Evolutionary conservation across 805 yeast species (phyloP).

Genomic region (Debaryomyces hansenii): DNA sequence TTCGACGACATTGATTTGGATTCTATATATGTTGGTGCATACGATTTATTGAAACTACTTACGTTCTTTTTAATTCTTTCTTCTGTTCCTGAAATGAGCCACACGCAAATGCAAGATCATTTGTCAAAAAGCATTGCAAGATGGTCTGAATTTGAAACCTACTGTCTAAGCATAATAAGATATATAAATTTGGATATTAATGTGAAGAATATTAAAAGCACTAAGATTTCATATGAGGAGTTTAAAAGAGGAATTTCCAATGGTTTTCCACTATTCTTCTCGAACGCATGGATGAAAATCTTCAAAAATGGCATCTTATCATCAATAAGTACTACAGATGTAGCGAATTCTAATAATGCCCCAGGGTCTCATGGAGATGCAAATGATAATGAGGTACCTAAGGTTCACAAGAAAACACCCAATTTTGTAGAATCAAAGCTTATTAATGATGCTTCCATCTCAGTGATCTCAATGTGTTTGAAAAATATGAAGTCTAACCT

Average conservation of each 20-base stretch:
- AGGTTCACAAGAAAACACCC: not conserved
- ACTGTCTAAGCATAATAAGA: constrained; percentile 47
- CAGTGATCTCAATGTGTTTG: constrained; percentile 38
- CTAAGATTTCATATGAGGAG: constrained; percentile 15
- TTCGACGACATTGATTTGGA: constrained; percentile 47
- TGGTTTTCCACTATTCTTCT: constrained; percentile 17
- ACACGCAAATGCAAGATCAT: constrained; percentile 29
- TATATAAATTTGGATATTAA: constrained; percentile 46
- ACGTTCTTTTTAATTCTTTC: constrained; percentile 50
- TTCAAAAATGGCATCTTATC: constrained; percentile 33
- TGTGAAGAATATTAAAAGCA: constrained; percentile 13
- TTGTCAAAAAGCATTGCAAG: constrained; percentile 21
- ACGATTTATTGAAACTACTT: constrained; percentile 42
- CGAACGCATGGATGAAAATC: constrained; percentile 16
- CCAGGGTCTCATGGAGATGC: not conserved
- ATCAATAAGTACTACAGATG: constrained; percentile 1
- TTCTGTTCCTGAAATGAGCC: constrained; percentile 27
- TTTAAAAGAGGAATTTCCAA: constrained; percentile 14
- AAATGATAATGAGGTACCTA: not conserved
- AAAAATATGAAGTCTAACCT: constrained; percentile 21
- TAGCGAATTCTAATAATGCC: not conserved
- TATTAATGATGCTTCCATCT: constrained; percentile 38
- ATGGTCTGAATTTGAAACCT: constrained; percentile 44
- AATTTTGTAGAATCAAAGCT: constrained; percentile 33
- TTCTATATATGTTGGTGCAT: constrained; percentile 37